These are phyloP conservation scores for Dothidotthia symphoricarpi DNA, from an alignment of 2,329 filamentous ascomycete species.

Conservation along the genomic window DNA sequence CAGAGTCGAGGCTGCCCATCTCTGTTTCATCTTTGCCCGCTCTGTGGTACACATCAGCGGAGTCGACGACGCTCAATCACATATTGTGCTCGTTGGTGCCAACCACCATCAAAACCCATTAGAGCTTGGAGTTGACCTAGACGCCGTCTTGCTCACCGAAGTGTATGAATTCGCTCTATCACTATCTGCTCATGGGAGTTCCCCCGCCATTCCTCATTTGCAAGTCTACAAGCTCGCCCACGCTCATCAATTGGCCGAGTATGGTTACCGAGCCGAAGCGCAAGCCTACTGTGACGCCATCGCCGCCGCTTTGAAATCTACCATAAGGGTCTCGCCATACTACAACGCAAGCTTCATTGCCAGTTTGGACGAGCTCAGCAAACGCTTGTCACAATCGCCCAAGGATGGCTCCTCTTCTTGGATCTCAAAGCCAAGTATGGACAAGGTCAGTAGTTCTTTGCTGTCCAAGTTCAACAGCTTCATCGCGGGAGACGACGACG, in stretches of 20 bases:
- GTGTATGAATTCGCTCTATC: conserved; percentile 89
- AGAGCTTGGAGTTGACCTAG: conserved; percentile 74
- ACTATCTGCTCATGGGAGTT: conserved; percentile 56
- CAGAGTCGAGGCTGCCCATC: conserved; percentile 85
- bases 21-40: conserved; percentile 87
- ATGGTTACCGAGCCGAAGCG: conserved; percentile 78
- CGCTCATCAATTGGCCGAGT: conserved; percentile 78
- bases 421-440: conserved; percentile 94
- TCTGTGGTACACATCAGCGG: conserved; percentile 72
- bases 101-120: conserved; percentile 72
- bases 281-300: conserved; percentile 90
- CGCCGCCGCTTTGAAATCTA: conserved; percentile 69
- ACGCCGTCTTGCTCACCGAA: conserved; percentile 90
- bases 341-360: conserved; percentile 73
- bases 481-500: conserved; percentile 84
- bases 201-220: conserved; percentile 71
- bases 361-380: conserved; percentile 78
- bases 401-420: conserved; percentile 79
- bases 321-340: conserved; percentile 82
- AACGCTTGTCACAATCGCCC: conserved; percentile 79
- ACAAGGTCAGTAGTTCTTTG: conserved; percentile 87
- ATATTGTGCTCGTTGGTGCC: conserved; percentile 80
- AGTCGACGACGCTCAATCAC: conserved; percentile 73
- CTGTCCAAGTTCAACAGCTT: conserved; percentile 96
- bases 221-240: conserved; percentile 90